Conservation (phyloP, 352 stramenopile species). For the Globisporangium perplexum region DNA sequence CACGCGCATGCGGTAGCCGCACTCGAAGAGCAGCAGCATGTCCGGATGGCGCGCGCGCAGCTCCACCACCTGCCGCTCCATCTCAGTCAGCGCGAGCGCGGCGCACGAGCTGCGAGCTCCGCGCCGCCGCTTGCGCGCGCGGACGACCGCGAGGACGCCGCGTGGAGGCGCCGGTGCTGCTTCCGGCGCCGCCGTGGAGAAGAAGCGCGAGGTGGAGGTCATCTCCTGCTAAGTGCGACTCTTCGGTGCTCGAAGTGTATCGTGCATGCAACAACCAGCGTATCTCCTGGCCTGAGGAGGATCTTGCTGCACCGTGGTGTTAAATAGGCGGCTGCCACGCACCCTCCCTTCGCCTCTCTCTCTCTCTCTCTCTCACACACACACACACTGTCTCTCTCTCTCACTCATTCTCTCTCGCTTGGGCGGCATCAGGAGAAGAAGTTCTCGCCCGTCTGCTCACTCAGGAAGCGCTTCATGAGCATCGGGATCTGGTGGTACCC, state of each 20-base stretch:
- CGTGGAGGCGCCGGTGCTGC: too few species aligned
- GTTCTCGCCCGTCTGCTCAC: constrained; percentile 38
- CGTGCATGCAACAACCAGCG: too few species aligned
- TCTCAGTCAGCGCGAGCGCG: constrained; percentile 26
- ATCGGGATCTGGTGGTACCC: constrained; percentile 43
- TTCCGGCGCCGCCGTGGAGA: too few species aligned
- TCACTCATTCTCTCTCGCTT: too few species aligned
- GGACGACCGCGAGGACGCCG: background rate
- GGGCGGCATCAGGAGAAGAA: constrained; percentile 27
- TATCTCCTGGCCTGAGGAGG: too few species aligned
- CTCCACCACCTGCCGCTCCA: constrained; percentile 69
- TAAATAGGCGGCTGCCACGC: too few species aligned
- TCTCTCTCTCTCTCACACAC: too few species aligned
- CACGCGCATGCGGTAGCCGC: constrained; percentile 74
- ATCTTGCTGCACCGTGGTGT: too few species aligned
- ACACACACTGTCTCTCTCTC: too few species aligned
- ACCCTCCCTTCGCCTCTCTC: too few species aligned
- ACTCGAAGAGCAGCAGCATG: constrained; percentile 68
- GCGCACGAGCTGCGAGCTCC: background rate
- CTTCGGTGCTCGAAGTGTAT: too few species aligned
- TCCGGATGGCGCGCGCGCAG: constrained; percentile 36
- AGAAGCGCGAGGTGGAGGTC: background rate
- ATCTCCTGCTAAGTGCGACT: too few species aligned
- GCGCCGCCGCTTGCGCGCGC: background rate
- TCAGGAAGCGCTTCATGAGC: constrained; percentile 39